Evolutionary conservation across 345 rosid species (phyloP).

Genomic region (Nephelium lappaceum): DNA sequence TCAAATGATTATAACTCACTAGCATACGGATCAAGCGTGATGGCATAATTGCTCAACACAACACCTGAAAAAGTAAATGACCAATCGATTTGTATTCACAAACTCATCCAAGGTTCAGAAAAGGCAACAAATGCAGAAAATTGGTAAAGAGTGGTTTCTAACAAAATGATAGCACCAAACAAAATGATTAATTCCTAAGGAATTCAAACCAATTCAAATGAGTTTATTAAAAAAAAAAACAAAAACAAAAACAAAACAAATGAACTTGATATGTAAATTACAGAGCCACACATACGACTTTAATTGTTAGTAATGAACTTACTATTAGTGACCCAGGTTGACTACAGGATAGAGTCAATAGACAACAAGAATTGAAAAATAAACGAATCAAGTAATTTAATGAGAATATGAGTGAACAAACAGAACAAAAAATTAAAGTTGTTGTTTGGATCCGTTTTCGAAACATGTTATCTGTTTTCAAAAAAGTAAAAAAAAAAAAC

Average conservation of each 20-base stretch:
- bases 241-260: too few species aligned
- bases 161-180: neutral
- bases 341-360: neutral
- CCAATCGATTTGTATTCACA: neutral
- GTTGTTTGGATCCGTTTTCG: too few species aligned
- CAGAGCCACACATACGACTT: neutral
- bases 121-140: neutral
- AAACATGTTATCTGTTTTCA: too few species aligned
- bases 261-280: conserved; percentile 3
- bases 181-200: neutral
- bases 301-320: neutral
- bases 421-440: neutral
- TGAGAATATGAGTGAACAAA: neutral
- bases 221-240: neutral
- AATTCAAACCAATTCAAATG: neutral
- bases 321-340: neutral
- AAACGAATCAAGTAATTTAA: neutral
- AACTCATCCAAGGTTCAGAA: neutral
- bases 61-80: neutral
- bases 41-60: too few species aligned
- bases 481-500: too few species aligned
- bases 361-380: neutral
- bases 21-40: too few species aligned
- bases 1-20: too few species aligned
- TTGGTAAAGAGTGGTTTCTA: neutral